Base-by-base conservation (phyloP, 768 basidiomycete genomes). In the Lactarius evosmus region DNA sequence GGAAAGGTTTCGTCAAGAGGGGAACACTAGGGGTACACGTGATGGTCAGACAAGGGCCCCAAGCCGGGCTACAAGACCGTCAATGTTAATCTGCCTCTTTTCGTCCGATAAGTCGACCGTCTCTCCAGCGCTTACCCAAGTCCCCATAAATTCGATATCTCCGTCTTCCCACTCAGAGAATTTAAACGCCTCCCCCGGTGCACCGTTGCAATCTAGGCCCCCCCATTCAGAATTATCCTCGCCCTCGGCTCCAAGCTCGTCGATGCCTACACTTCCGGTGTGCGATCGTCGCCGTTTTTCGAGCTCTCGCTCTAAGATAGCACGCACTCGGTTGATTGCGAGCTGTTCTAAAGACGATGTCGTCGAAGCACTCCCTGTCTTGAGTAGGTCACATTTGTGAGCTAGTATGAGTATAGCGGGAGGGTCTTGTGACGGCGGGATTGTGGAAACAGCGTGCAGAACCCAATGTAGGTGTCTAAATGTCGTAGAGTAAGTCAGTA, bases 101-200 rank as follows among this genome's bases (percentile, higher is more conserved):
- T 77, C 77, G 11, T 70, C 68, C 19, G 63, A 71, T 50, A 56
- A 38, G 44, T 70, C 72, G n/a, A 51, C 61, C 7, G 32, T 63
- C 60, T 66, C 71, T 52, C 75, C 77, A 14, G 77, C 72, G 11
- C 57, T 70, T 8, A 82, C 78, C 62, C 81, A 88, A 0, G 84
- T 86, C 30, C 83, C 87, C 36, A 87, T 65, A 69, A 92, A 88
- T 1, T 77, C 71, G 22, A 92, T 77, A n/a, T 91, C 86, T 8
- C 92, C 91, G 2, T 90, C 92, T 68, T 93, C 91, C 91, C 91
- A 94, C 49, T 87, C 85, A 3, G 79, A 80, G 69, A 93, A 93
- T 68, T 78, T 85, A 78, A 94, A 94, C 22, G 75, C 66, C 0
- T 80, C 81, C 16, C 79, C 81, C 30, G 78, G 77, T 34, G 76